Conservation (phyloP, 345 rosid species). For the Stellera chamaejasme region DNA sequence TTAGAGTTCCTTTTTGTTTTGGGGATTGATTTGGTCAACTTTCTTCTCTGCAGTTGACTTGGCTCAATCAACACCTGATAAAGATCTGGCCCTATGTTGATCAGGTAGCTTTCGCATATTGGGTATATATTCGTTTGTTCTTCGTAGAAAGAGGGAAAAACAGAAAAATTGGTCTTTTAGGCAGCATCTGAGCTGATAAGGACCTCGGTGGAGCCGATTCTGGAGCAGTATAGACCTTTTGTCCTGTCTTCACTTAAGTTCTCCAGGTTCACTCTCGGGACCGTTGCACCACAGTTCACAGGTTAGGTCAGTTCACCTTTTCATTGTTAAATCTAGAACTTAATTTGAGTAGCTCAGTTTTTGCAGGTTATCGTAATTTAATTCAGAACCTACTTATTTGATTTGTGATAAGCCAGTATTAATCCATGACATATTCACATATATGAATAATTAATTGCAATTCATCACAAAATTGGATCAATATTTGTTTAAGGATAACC, state of each 20-base stretch:
- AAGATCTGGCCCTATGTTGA: conserved; percentile 98
- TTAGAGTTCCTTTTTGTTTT: too few relatives aligned
- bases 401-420: too few relatives aligned
- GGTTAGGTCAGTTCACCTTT: conserved; percentile 40
- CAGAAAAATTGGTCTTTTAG: conserved; percentile 26
- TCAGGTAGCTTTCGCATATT: conserved; percentile 33
- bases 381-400: too few relatives aligned
- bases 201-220: conserved; percentile 82
- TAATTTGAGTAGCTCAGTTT: background rate
- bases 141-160: background rate
- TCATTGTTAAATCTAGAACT: background rate
- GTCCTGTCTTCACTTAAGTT: conserved; percentile 76
- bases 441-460: too few relatives aligned
- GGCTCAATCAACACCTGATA: conserved; percentile 80
- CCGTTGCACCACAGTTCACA: conserved; percentile 99
- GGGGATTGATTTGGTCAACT: conserved; percentile 18
- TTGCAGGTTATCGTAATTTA: conserved; percentile 4
- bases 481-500: too few relatives aligned
- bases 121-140: background rate
- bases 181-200: conserved; percentile 95
- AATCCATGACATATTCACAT: too few relatives aligned
- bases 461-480: too few relatives aligned
- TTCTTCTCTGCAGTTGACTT: conserved; percentile 54
- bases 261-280: conserved; percentile 94
- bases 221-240: conserved; percentile 94